Evolutionary conservation across 2,329 filamentous ascomycete species (phyloP).

Genomic region (Aspergillus tubingensis): DNA sequence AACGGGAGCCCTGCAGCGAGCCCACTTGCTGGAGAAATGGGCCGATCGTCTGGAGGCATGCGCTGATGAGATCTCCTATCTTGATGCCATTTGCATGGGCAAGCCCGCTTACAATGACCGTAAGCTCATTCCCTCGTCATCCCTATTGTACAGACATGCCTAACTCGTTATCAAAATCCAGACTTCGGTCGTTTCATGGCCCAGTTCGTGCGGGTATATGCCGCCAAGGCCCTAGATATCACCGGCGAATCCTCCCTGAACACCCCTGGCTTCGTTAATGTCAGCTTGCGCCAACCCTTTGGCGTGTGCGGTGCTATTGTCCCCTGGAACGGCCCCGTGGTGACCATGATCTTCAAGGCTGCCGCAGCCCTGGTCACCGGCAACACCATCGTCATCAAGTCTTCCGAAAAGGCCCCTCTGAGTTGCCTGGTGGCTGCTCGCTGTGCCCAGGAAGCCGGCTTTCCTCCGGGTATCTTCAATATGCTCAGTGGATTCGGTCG

Average conservation of each 20-base stretch:
- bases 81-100: background rate
- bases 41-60: slow-evolving; percentile 50
- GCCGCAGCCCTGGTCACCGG: slow-evolving; percentile 3
- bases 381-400: slow-evolving; percentile 12
- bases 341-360: background rate
- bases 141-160: background rate
- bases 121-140: background rate
- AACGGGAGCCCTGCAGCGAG: slow-evolving; percentile 25
- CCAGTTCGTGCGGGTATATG: background rate
- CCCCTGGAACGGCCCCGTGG: slow-evolving; percentile 55
- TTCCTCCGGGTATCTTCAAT: slow-evolving; percentile 49
- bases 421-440: background rate
- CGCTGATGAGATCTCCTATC: slow-evolving; percentile 44
- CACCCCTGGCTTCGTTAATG: slow-evolving; percentile 21
- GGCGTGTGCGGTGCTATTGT: slow-evolving; percentile 53
- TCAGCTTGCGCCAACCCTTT: slow-evolving; percentile 33
- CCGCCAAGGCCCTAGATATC: background rate
- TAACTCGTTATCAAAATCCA: slow-evolving; percentile 55
- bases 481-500: slow-evolving; percentile 67
- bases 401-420: slow-evolving; percentile 9
- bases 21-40: slow-evolving; percentile 15
- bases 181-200: slow-evolving; percentile 33
- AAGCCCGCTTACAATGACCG: background rate
- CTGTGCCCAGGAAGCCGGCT: slow-evolving; percentile 57
- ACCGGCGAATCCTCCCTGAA: slow-evolving; percentile 5